A percentile compares a stretch with the other conserved stretches of the same genome.
Evolutionary conservation across 768 basidiomycete genomes (phyloP).

Genomic region (Russula sp.): DNA sequence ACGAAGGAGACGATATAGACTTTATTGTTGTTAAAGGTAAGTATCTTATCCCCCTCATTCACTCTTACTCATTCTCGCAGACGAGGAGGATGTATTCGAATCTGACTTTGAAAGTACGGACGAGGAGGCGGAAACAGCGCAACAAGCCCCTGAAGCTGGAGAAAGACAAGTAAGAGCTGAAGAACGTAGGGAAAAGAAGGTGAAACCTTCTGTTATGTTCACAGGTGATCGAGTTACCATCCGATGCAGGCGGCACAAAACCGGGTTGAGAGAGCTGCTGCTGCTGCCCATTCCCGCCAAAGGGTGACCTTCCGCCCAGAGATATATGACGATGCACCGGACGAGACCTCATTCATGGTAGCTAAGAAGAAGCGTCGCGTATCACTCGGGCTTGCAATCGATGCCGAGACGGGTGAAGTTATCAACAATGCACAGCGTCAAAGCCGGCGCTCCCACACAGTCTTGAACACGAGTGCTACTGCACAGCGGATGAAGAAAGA

Average conservation of each 20-base stretch:
- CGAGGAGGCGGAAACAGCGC: constrained; percentile 41
- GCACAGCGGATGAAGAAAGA: constrained; percentile 56
- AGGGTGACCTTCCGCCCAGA: constrained; percentile 62
- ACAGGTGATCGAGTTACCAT: not conserved
- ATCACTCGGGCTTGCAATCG: constrained; percentile 45
- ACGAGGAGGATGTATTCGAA: constrained; percentile 75
- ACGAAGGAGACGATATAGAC: constrained; percentile 63
- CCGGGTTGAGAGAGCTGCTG: constrained; percentile 55
- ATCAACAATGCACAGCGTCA: constrained; percentile 39
- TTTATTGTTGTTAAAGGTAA: constrained; percentile 60
- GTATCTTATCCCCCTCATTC: not conserved
- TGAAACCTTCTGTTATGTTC: constrained; percentile 22
- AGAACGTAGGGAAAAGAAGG: constrained; percentile 48
- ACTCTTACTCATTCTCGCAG: constrained; percentile 32
- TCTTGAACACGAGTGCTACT: constrained; percentile 64
- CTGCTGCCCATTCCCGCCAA: constrained; percentile 59
- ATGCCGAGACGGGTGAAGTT: constrained; percentile 57
- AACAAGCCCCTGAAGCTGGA: constrained; percentile 46
- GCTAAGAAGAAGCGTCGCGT: constrained; percentile 40
- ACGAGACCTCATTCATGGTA: constrained; percentile 22
- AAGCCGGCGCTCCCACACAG: constrained; percentile 59
- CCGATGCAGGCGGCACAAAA: constrained; percentile 42
- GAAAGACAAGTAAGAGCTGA: constrained; percentile 56
- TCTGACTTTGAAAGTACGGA: constrained; percentile 86
- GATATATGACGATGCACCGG: constrained; percentile 25